phyloP scores from a whole-genome alignment of 2,329 filamentous ascomycete genomes.

The Colletotrichum salicis region DNA sequence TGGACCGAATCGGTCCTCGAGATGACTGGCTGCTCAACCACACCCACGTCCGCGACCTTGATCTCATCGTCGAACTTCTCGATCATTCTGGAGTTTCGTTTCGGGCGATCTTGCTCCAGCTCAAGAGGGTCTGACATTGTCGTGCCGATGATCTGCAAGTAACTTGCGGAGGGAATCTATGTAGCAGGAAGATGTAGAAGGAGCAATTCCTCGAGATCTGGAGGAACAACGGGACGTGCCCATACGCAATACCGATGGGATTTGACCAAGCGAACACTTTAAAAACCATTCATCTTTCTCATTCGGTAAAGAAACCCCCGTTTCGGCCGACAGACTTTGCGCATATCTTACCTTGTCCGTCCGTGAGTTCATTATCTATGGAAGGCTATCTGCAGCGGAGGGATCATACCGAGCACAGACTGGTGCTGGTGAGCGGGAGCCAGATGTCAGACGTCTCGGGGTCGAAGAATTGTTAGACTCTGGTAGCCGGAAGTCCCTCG shows the following conservation, averaged over 20 bases:
- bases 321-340: not conserved
- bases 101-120: not conserved
- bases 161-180: too few species aligned
- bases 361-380: not conserved
- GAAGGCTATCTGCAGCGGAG: not conserved
- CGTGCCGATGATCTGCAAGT: not conserved
- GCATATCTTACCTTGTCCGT: not conserved
- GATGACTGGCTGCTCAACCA: not conserved
- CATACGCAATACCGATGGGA: not conserved
- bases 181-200: not conserved
- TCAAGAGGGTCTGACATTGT: not conserved
- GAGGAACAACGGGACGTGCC: not conserved
- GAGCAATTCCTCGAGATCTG: not conserved
- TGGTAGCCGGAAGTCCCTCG: not conserved
- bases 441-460: not conserved
- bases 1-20: not conserved
- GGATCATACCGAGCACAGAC: not conserved
- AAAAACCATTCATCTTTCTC: not conserved
- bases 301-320: not conserved
- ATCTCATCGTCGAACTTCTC: not conserved
- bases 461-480: not conserved
- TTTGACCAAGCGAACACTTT: not conserved
- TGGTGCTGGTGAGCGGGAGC: not conserved
- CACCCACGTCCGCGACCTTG: not conserved
- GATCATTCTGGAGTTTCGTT: conserved; percentile 7